Percentiles rank a stretch among this genome's conserved stretches.
phyloP scores from a whole-genome alignment of 305 asterid species.

The Fraxinus sp. region DNA sequence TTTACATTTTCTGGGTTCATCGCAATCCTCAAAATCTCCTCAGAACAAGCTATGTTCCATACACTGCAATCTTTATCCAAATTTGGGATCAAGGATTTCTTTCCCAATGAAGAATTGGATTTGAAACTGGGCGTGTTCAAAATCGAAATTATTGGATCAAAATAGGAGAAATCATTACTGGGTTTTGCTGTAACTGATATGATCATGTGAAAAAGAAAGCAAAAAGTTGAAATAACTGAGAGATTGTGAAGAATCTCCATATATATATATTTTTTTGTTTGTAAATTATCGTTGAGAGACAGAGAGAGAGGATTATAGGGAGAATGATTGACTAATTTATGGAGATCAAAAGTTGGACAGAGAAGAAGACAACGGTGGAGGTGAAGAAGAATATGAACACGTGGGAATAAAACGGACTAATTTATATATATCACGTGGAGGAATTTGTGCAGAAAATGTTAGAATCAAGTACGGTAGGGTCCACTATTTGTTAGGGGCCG shows the following conservation, averaged over 20 bases:
- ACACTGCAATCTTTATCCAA: slow-evolving; percentile 26
- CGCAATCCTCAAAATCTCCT: slow-evolving; percentile 49
- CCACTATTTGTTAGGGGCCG: background rate
- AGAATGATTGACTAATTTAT: background rate
- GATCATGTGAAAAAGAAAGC: background rate
- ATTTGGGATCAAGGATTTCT: background rate
- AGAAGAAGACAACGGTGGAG: background rate
- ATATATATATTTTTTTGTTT: background rate
- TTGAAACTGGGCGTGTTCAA: slow-evolving; percentile 17
- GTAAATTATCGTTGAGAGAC: background rate
- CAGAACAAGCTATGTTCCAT: slow-evolving; percentile 54
- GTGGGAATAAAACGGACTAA: background rate
- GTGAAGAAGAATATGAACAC: background rate
- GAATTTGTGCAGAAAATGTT: background rate
- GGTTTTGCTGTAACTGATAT: background rate
- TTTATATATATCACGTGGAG: background rate
- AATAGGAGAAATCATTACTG: slow-evolving; percentile 35
- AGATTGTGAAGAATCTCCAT: background rate
- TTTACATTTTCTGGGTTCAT: slow-evolving; percentile 33
- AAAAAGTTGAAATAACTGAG: background rate
- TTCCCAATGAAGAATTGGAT: background rate
- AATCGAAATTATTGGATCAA: slow-evolving; percentile 25
- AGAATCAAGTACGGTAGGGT: background rate
- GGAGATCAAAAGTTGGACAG: background rate
- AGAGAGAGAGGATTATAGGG: background rate